Base-by-base conservation (phyloP, 352 stramenopile genomes). In the Pythium plurisporium region DNA sequence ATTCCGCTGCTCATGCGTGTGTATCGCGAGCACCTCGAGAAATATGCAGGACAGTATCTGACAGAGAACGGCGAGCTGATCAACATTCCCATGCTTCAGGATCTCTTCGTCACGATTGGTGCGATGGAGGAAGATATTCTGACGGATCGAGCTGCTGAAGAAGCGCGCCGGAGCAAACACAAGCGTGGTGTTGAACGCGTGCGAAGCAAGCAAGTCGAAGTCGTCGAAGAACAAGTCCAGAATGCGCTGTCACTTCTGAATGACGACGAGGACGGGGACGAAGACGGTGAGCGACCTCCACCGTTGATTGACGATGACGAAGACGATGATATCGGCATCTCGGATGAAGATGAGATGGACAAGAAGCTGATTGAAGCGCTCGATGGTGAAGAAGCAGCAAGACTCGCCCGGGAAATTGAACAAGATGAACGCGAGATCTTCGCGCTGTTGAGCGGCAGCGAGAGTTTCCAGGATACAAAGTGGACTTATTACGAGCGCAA, bases 81-180 rank as follows among this genome's bases (percentile, higher is more conserved):
- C 34, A 91, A 98, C 65, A 64, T 95, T 5, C 72, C 76, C 22
- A 74, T 97, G 36, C 72, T 99, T 37, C 91, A 98, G 65, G 79
- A 86, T 20, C 92, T 98, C 47, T 87, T 98, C 38, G 61, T 83
- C 11, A 86, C 87, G 0, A 98, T 99, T 64, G 96, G 96, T 26
- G 79, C 72, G 36, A 89, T 94, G 42, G 96, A 99, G 70, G 92
- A 96, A 31, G 92, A 97, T 48, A 98, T 98, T 55, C 76, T 99
- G 10, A 85, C 75, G 6, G 76, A 85, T 25, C 79, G 84, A 22
- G 69, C 78, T 0, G 65, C 79, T 31, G 79, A 91, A 54, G 78
- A 91, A 50, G 72, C 57, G 2, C 33, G 36, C 14, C 48, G 58
- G 14, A 71, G 78, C 37, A 72, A 72, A 3, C 67, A 69, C 8